Evolutionary conservation across 1,284 basidiomycete genomes (phyloP), one percentile per base, ranked within the genome.

Genomic region (Ceratobasidium sp.): DNA sequence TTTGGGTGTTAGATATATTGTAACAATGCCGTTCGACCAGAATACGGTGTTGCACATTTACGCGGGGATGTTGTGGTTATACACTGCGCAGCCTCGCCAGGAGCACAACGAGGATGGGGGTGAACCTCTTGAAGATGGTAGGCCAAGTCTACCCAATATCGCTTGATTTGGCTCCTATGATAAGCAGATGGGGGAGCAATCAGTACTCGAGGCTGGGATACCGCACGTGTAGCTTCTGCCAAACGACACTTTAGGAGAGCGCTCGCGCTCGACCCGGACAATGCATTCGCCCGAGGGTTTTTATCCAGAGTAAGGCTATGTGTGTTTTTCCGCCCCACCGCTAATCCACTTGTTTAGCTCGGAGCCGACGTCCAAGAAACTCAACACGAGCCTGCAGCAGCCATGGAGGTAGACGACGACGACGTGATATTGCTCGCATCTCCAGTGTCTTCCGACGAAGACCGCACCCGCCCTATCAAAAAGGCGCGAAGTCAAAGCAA

Each of bases 11-110:
- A 96, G 93, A 41, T 96, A 93, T 80, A 85, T 96, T 13, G 90
- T 92, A 0, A 91, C 92, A 0, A 91, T 92, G 80, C 95, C 95
- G 0, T 96, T 91, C 83, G 89, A 90, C 79, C 91, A 94, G 76
- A 92, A 93, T 75, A 86, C 91, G 1, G 83, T 89, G 1, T 84
- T 96, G 46, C 93, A 96, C 79, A 84, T 89, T 8, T 95, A 96
- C 77, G 94, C 94, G 2, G 95, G 93, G 1, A 82, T 96, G 75
- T 82, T 94, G 11, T 87, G 85, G 48, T 84, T 95, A 76, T 86
- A 81, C 68, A 79, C 84, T 27, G 83, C 84, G 6, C 83, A 84
- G 74, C 80, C 83, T 56, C 71, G 51, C 63, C n/a, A 24, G 27
- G 22, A n/a, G 27, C 24, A 31, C 56, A 31, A 31, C 13, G 24